Evolutionary conservation across 805 yeast genomes (phyloP), one percentile per base, ranked within the genome.

Genomic region (Diddensiella santjacobensis): DNA sequence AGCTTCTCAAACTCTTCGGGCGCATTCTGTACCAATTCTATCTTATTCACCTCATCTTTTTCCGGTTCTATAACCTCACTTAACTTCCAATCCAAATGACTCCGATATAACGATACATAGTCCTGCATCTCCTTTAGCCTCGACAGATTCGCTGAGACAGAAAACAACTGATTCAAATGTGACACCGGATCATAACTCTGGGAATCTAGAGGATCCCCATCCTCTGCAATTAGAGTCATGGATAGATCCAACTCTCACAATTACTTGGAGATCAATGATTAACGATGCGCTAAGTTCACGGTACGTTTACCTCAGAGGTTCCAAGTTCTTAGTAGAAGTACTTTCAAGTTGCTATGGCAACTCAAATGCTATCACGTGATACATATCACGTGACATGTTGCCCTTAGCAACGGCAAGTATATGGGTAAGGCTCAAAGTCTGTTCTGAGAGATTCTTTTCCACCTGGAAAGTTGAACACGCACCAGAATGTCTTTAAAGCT

Each of bases 401-500:
- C n/a, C n/a, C n/a, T n/a, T n/a, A n/a, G n/a, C n/a, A n/a, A n/a
- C n/a, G n/a, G n/a, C n/a, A n/a, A n/a, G n/a, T n/a, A n/a, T n/a
- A n/a, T n/a, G n/a, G n/a, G n/a, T n/a, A n/a, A n/a, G n/a, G n/a
- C n/a, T n/a, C n/a, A n/a, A n/a, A n/a, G n/a, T 13, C 8, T 35
- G 10, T 35, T 35, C 38, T 17, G 20, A 35, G 38, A 35, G 15
- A 35, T 35, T 35, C 38, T 23, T 22, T 40, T n/a, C 26, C n/a
- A 13, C 17, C 13, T 22, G 30, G 19, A 18, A 41, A 20, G 26
- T 10, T 26, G 8, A 24, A 35, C 39, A 22, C 26, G 38, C 35
- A 17, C 29, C 20, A 23, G 22, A 31, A 91, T 91, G 97, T 87
- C 96, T 45, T 74, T 93, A 48, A 85, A 86, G 70, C 72, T 93